Percentiles rank a stretch among this genome's conserved stretches.
These are phyloP conservation scores for Mucuna pruriens DNA, from an alignment of 306 rosid genomes.

Conservation along the genomic window DNA sequence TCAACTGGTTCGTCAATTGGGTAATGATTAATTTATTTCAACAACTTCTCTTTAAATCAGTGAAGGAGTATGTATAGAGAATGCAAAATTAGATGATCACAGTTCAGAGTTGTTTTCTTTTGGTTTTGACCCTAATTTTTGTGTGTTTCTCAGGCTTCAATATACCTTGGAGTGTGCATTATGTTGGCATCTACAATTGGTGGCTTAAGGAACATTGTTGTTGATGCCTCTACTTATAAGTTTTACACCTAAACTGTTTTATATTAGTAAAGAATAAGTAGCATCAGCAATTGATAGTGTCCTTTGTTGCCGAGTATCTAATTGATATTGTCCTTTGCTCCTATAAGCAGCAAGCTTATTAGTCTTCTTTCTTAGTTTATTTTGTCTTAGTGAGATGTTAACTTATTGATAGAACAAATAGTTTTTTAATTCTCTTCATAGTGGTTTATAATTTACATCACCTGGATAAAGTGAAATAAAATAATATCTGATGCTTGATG, in stretches of 20 bases:
- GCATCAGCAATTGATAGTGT: background rate
- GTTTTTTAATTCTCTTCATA: background rate
- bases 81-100: background rate
- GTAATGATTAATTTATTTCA: constrained; percentile 46
- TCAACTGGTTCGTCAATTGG: constrained; percentile 90
- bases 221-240: constrained; percentile 84
- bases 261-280: background rate
- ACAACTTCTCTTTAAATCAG: constrained; percentile 5
- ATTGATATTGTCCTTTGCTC: background rate
- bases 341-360: background rate
- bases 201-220: constrained; percentile 79
- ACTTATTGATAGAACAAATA: background rate
- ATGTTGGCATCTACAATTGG: constrained; percentile 94
- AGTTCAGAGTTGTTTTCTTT: background rate
- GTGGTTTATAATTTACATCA: background rate
- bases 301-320: background rate
- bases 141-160: constrained; percentile 57
- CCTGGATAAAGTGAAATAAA: background rate
- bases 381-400: background rate
- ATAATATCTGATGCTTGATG: too few species aligned
- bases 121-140: background rate
- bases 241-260: constrained; percentile 63
- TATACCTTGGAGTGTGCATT: constrained; percentile 76
- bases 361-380: background rate
- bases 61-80: background rate